Base-by-base conservation (phyloP, 179 eudicot genomes). In the Camellia oleifera region DNA sequence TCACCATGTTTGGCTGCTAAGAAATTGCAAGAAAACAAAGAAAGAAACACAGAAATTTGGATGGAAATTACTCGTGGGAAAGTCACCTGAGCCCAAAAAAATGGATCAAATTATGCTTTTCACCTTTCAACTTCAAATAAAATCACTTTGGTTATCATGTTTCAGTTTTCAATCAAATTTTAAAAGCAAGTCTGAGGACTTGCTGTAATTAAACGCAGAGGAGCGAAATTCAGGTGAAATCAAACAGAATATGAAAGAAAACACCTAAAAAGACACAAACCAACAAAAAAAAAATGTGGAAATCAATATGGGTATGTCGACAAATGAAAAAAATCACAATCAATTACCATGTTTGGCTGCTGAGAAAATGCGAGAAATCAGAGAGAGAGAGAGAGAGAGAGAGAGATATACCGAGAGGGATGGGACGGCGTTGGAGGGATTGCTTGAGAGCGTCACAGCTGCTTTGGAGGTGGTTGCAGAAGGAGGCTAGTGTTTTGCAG, bases 401-500 rank as follows among this genome's bases (percentile, higher is more conserved):
- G 20, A 62, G 57, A 67, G 7, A 42, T 40, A 26, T 75, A 93
- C 98, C 96, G 64, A 94, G 90, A 48, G 98, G 98, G 69, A 92
- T 92, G 7, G 98, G 92, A 62, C 97, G 98, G 74, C 97, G 94
- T 53, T 93, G 91, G 32, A 93, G 80, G 78, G 98, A 95, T 69
- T 91, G 92, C 18, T 84, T 88, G 85, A 95, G 95, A 32, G 97
- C 97, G 1, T 80, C 69, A 72, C 89, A 87, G 85, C 89, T 89
- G 23, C 83, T 81, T 80, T 93, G 77, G 58, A 95, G 88, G 72
- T 93, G 86, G 83, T 88, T 89, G 89, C 98, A 91, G 92, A 93
- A 93, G 14, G 75, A 76, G 50, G 89, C 89, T 65, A 91, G 63
- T 65, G 81, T 83, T 61, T 82, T 88, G 84, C 91, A 80, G 65